Base-by-base conservation (phyloP, 2,329 filamentous ascomycete genomes). In the Claviceps sp. region DNA sequence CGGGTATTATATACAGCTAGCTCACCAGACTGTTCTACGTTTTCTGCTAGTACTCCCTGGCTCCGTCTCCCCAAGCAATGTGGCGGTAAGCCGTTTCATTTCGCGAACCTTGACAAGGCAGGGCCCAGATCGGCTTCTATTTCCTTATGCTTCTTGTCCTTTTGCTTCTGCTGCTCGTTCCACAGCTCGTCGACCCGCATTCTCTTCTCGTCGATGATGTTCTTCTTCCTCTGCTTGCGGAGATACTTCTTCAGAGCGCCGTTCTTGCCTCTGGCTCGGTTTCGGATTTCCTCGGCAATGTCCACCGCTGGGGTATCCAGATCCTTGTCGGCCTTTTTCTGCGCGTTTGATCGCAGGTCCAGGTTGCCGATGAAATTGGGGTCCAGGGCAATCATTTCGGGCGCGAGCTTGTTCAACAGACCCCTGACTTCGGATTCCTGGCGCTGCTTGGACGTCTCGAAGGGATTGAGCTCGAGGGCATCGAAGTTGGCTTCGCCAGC, bases 401-500 rank as follows among this genome's bases (percentile, higher is more conserved):
- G 91, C 62, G 90, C 82, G 47, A 98, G 76, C 73, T 98, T 98
- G 75, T 94, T 95, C 60, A 98, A 80, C 57, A 98, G 76, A 13
- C 79, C 76, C 72, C 86, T 88, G 66, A 98, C 89, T 68, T 98
- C 93, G 49, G 79, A 78, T 69, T 98, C 93, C 68, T 94, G 90
- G 61, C 93, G 81, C 71, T 97, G 90, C 71, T 93, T 94, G 62
- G 75, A 78, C 50, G 85, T 95, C 71, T 97, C 93, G 77, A 91
- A 97, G 37, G 93, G 93, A 73, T 98, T 98, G 60, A 83, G 76
- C 68, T 98, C 93, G 50, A 96, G 74, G 2, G 89, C 86, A 66
- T 98, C 93, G 65, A 87, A 96, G 77, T 97, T 97, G 64, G 93
- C 83, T 68, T 98, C 93, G 55, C 93, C 93, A n/a, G 91, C 86